Conservation (phyloP, 345 rosid genomes). For the Geranium brycei region DNA sequence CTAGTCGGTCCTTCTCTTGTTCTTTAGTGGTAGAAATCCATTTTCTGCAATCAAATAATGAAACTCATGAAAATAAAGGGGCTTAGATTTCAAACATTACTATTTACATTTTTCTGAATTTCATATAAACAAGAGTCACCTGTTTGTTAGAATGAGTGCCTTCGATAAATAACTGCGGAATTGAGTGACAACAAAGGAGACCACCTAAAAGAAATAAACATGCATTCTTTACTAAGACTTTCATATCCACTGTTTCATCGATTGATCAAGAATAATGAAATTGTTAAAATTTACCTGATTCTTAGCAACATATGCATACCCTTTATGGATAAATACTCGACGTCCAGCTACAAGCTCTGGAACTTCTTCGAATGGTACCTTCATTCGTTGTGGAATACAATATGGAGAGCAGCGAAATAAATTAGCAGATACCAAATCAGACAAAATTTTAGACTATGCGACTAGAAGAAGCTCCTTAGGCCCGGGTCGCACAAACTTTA, state of each 20-base stretch:
- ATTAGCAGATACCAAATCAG: not conserved
- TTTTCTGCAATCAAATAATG: conserved; percentile 39
- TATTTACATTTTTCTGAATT: not conserved
- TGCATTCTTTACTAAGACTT: not conserved
- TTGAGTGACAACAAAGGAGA: conserved; percentile 72
- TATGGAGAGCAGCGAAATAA: not conserved
- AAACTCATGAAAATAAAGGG: not conserved
- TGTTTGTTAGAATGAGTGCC: conserved; percentile 73
- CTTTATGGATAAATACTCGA: conserved; percentile 53
- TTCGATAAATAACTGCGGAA: conserved; percentile 70
- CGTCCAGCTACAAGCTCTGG: conserved; percentile 86
- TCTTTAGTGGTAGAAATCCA: conserved; percentile 76
- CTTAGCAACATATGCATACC: conserved; percentile 77
- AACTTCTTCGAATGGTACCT: conserved; percentile 97
- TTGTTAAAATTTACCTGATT: conserved; percentile 38
- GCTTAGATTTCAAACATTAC: not conserved
- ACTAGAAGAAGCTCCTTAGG: not conserved
- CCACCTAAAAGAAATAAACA: conserved; percentile 33
- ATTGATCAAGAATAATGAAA: not conserved
- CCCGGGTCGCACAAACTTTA: not conserved
- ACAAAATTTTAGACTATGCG: not conserved
- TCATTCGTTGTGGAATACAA: conserved; percentile 13
- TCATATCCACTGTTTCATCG: not conserved
- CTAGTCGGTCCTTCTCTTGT: conserved; percentile 70
- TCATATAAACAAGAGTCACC: conserved; percentile 30